These are phyloP conservation scores for Vitis rupestris DNA, from an alignment of 164 flowering plant species.

Conservation along the genomic window DNA sequence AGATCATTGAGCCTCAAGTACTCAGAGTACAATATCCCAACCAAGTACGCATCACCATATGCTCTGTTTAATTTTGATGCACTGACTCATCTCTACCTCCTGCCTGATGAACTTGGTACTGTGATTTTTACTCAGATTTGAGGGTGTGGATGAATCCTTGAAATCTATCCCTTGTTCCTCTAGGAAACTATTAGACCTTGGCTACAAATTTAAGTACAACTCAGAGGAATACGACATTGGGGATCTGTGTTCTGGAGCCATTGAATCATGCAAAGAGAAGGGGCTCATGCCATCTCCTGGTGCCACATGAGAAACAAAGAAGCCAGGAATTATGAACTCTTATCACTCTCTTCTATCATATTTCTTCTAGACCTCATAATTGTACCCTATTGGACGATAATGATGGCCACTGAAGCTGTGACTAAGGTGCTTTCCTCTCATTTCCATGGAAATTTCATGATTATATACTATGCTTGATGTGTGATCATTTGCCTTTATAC, in stretches of 20 bases:
- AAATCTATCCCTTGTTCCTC: background rate
- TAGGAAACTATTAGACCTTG: constrained; percentile 2
- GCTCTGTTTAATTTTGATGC: background rate
- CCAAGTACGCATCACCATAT: constrained; percentile 3
- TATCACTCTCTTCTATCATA: too few relatives aligned
- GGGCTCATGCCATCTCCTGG: background rate
- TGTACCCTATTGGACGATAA: too few relatives aligned
- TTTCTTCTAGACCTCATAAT: too few relatives aligned
- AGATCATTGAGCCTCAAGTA: constrained; percentile 9
- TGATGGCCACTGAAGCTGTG: too few relatives aligned
- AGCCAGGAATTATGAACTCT: too few relatives aligned
- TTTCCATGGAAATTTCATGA: too few relatives aligned
- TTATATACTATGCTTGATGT: too few relatives aligned
- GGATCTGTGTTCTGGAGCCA: background rate
- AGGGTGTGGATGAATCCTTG: constrained; percentile 2
- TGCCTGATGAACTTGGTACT: background rate
- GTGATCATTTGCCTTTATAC: too few relatives aligned
- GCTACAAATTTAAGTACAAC: constrained; percentile 2
- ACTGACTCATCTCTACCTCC: background rate
- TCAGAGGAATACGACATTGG: background rate
- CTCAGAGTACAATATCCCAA: constrained; percentile 12
- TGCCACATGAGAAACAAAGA: background rate
- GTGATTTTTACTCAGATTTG: constrained; percentile 1
- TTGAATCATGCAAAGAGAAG: constrained; percentile 1
- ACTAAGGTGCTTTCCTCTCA: too few relatives aligned